A percentile compares a stretch with the other conserved stretches of the same genome.
These are phyloP conservation scores for Yamadazyma ubonensis DNA, from an alignment of 805 yeast genomes.

Conservation along the genomic window DNA sequence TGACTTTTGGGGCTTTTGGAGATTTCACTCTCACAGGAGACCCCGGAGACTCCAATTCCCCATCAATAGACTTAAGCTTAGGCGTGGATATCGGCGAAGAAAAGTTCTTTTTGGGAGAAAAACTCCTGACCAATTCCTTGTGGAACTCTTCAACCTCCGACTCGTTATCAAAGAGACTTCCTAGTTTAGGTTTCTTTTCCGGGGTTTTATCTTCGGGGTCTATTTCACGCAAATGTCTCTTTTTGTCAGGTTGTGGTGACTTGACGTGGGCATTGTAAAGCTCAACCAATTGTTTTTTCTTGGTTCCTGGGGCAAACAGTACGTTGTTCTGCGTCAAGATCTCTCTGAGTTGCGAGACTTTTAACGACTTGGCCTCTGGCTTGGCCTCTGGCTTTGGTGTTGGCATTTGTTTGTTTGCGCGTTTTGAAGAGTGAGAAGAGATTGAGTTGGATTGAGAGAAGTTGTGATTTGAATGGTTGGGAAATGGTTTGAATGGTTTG, in stretches of 20 bases:
- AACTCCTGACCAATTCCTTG: constrained; percentile 5
- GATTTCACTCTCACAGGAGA: constrained; percentile 2
- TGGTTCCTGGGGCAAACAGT: constrained; percentile 59
- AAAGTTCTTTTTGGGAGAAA: constrained; percentile 6
- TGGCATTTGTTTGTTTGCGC: too few relatives aligned
- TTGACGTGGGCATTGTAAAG: constrained; percentile 54
- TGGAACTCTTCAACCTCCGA: constrained; percentile 5
- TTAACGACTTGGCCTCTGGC: constrained; percentile 51
- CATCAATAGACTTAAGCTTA: constrained; percentile 4
- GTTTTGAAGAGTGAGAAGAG: too few relatives aligned
- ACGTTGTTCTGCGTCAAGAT: constrained; percentile 64
- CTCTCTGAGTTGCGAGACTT: constrained; percentile 68
- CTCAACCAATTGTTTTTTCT: constrained; percentile 63
- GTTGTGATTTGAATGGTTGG: too few relatives aligned
- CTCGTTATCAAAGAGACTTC: constrained; percentile 10
- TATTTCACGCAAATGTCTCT: neutral
- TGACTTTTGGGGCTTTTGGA: neutral
- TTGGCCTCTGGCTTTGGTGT: too few relatives aligned
- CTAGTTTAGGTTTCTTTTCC: constrained; percentile 6
- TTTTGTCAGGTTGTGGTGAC: neutral
- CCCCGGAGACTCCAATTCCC: neutral
- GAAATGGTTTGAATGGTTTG: too few relatives aligned
- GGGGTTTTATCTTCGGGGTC: neutral
- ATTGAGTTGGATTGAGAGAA: too few relatives aligned
- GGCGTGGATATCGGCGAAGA: constrained; percentile 5